Conservation (phyloP, 306 rosid species). For the Medicago lupulina region DNA sequence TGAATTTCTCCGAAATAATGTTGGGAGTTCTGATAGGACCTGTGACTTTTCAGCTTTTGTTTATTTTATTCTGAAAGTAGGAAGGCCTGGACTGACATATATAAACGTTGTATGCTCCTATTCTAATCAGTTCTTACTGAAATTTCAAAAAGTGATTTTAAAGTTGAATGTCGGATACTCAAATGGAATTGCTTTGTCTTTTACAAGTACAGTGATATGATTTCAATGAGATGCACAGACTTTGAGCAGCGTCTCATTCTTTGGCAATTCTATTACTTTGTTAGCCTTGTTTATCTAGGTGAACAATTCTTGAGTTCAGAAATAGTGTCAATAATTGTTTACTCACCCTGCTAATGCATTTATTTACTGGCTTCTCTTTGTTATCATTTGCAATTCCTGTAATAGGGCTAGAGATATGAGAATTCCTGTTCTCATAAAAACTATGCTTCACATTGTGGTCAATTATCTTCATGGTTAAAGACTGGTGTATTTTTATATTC, state of each 20-base stretch:
- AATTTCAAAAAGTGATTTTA: not conserved
- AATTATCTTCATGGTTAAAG: not conserved
- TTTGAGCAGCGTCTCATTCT: not conserved
- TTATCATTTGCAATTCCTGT: slow-evolving; percentile 24
- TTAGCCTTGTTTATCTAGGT: slow-evolving; percentile 17
- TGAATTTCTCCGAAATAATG: not conserved
- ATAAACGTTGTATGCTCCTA: not conserved
- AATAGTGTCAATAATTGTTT: slow-evolving; percentile 18
- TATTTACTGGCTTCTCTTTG: slow-evolving; percentile 19
- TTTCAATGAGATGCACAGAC: not conserved
- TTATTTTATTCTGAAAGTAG: slow-evolving; percentile 3
- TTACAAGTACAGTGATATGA: slow-evolving; percentile 5
- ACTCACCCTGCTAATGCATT: slow-evolving; percentile 4
- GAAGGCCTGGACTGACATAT: not conserved
- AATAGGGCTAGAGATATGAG: not conserved
- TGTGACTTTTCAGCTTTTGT: not conserved
- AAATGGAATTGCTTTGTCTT: not conserved
- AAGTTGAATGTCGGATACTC: not conserved
- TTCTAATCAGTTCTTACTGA: not conserved
- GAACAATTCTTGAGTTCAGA: not conserved
- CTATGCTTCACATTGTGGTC: slow-evolving; percentile 1
- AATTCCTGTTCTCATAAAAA: slow-evolving; percentile 22
- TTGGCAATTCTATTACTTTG: slow-evolving; percentile 2
- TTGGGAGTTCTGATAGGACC: not conserved
- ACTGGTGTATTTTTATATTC: slow-evolving; percentile 22